These are phyloP conservation scores for Ustilago crameri DNA, from an alignment of 1,284 basidiomycete species.

Conservation along the genomic window DNA sequence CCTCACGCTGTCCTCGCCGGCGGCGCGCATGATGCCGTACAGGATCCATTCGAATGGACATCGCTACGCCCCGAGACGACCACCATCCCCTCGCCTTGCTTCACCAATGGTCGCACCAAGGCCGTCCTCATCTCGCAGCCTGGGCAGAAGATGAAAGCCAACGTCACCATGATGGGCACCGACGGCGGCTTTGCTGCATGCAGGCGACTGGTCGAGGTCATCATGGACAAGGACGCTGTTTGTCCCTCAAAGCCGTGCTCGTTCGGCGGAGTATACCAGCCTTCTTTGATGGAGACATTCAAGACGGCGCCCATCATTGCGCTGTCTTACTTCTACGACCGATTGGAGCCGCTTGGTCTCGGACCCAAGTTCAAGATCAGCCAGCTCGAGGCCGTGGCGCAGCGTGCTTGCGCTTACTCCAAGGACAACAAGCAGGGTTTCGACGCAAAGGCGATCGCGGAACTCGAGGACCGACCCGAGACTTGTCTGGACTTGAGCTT, in stretches of 20 bases:
- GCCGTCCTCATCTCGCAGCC: slow-evolving; percentile 78
- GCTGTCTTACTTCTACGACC: slow-evolving; percentile 94
- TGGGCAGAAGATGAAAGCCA: slow-evolving; percentile 61
- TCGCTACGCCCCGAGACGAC: slow-evolving; percentile 66
- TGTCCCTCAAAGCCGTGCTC: slow-evolving; percentile 86
- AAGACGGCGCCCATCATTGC: slow-evolving; percentile 66
- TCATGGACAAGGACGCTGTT: slow-evolving; percentile 93
- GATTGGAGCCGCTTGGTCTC: slow-evolving; percentile 81
- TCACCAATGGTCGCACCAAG: slow-evolving; percentile 77
- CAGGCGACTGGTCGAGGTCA: slow-evolving; percentile 83
- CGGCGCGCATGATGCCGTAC: slow-evolving; percentile 26
- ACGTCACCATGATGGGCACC: slow-evolving; percentile 61
- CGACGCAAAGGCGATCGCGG: slow-evolving; percentile 74
- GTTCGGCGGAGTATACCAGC: slow-evolving; percentile 97
- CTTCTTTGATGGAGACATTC: slow-evolving; percentile 90
- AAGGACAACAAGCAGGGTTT: slow-evolving; percentile 38
- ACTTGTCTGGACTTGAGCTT: slow-evolving; percentile 96
- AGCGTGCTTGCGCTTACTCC: slow-evolving; percentile 57
- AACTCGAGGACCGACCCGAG: slow-evolving; percentile 86
- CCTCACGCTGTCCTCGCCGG: slow-evolving; percentile 56
- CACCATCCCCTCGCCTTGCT: slow-evolving; percentile 80
- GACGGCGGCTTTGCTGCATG: slow-evolving; percentile 87
- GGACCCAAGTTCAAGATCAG: slow-evolving; percentile 63
- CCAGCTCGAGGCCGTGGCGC: slow-evolving; percentile 51
- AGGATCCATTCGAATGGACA: slow-evolving; percentile 47